Base-by-base conservation (phyloP, 2,329 filamentous ascomycete species). In the Dothistroma pini region DNA sequence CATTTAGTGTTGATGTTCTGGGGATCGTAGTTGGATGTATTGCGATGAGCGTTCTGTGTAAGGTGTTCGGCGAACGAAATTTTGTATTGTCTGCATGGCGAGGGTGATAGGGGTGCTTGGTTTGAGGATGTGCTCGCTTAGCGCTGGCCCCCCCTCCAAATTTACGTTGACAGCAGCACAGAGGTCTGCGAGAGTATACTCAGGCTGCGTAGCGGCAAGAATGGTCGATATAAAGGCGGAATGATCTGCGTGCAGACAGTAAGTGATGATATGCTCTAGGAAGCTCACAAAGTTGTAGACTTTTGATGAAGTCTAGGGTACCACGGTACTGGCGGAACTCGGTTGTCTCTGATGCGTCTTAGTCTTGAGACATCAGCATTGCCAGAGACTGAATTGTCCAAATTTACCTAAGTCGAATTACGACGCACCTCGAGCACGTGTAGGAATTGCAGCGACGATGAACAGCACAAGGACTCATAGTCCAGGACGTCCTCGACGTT, bases 271-370 rank as follows among this genome's bases (percentile, higher is more conserved):
- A 16, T 32, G 21, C 12, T 16, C 52, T 57, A 59, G 41, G 2
- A 60, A 44, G 14, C 12, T 48, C 29, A 72, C 58, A 65, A 69
- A 73, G 16, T 66, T 59, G 10, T 62, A 35, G 54, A 74, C n/a
- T 68, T 11, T 64, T 61, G 1, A 57, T 47, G 19, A 56, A 54
- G 22, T 72, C 62, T 4, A 74, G 50, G 2, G 68, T 71, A 1
- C 68, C 69, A 12, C 54, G 44, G 49, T 74, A 73, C 38, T 74
- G 71, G 12, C 71, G 63, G 64, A 75, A 75, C 60, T 71, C 71
- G 49, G 75, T 69, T 1, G 72, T 75, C n/a, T 62, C 31, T 58
- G 14, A 49, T 25, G 8, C n/a, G 12, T 8, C 14, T 48, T 29
- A 21, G 34, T 32, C 21, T 44, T 25, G 19, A 16, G 12, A 34